A percentile compares a stretch with the other conserved stretches of the same genome.
These are phyloP conservation scores for Pleurotus sapidus DNA, from an alignment of 768 basidiomycete species.

Conservation along the genomic window DNA sequence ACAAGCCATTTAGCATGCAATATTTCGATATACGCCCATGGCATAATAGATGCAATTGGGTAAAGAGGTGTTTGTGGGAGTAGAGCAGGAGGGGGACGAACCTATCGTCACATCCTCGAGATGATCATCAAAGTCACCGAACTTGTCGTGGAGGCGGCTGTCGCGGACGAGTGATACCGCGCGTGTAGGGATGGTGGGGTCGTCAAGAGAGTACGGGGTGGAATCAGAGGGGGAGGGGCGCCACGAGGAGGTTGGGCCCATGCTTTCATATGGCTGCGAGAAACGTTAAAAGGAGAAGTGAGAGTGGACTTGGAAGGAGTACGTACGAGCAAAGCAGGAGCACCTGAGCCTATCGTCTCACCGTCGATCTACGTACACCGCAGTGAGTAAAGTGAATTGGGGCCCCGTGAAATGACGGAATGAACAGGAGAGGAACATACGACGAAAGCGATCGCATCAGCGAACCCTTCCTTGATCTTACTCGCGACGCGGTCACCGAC, in stretches of 20 bases:
- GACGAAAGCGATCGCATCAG: slow-evolving; percentile 65
- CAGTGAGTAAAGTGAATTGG: slow-evolving; percentile 8
- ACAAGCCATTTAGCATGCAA: not conserved
- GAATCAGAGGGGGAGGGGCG: slow-evolving; percentile 44
- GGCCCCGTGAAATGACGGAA: not conserved
- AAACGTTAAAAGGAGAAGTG: not conserved
- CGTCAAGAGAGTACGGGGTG: slow-evolving; percentile 45
- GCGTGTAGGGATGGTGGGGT: slow-evolving; percentile 40
- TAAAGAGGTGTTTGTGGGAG: not conserved
- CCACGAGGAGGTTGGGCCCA: slow-evolving; percentile 35
- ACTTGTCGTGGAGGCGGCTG: slow-evolving; percentile 46
- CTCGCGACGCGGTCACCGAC: slow-evolving; percentile 63
- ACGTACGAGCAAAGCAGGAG: slow-evolving; percentile 59
- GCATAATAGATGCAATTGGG: no score
- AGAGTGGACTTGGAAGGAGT: not conserved
- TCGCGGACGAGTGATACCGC: slow-evolving; percentile 51
- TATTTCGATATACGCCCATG: slow-evolving; percentile 13
- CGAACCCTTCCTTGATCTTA: slow-evolving; percentile 51
- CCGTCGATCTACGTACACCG: slow-evolving; percentile 52
- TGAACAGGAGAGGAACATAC: slow-evolving; percentile 47
- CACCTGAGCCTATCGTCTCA: slow-evolving; percentile 47
- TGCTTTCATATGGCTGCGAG: slow-evolving; percentile 49
- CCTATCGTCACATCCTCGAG: slow-evolving; percentile 68
- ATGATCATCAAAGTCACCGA: slow-evolving; percentile 84
- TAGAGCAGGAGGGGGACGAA: slow-evolving; percentile 27